Evolutionary conservation across 2,329 filamentous ascomycete species (phyloP).

Genomic region (Nectriaceae sp.): DNA sequence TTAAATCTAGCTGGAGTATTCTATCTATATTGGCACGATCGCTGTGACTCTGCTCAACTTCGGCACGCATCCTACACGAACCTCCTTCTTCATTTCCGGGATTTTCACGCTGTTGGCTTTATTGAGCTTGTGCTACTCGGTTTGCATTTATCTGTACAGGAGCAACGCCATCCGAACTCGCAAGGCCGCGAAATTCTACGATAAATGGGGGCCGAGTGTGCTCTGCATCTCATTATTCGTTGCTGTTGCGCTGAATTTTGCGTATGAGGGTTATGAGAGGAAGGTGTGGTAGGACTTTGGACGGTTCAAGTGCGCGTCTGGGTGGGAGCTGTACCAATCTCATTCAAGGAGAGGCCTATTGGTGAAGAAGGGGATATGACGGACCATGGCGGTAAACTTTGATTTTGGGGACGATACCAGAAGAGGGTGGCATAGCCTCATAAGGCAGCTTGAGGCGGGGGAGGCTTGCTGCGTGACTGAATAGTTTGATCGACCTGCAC

Average conservation of each 20-base stretch:
- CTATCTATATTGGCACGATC: slow-evolving; percentile 88
- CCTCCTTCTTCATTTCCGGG: slow-evolving; percentile 70
- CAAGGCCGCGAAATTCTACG: slow-evolving; percentile 87
- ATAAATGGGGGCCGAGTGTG: slow-evolving; percentile 79
- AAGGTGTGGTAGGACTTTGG: slow-evolving; percentile 46
- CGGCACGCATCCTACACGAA: slow-evolving; percentile 55
- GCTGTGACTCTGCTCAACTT: slow-evolving; percentile 85
- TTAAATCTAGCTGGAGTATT: slow-evolving; percentile 76
- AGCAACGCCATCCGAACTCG: slow-evolving; percentile 82
- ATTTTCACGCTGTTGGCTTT: slow-evolving; percentile 83
- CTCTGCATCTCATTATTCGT: slow-evolving; percentile 74
- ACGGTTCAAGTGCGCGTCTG: not conserved
- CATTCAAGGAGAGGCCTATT: not conserved
- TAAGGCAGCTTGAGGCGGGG: no score
- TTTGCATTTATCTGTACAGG: slow-evolving; percentile 84
- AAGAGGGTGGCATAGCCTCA: no score
- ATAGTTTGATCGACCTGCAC: no score
- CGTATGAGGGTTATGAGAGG: slow-evolving; percentile 68
- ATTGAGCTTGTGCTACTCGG: slow-evolving; percentile 76
- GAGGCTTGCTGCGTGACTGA: no score
- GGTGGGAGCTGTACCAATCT: not conserved
- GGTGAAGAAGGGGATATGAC: not conserved
- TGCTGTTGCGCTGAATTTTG: slow-evolving; percentile 80
- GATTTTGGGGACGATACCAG: no score
- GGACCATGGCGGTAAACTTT: not conserved